Percentiles rank a stretch among this genome's conserved stretches.
Conservation (phyloP, 208 protist genomes). For the Vickermania spadyakhi region DNA sequence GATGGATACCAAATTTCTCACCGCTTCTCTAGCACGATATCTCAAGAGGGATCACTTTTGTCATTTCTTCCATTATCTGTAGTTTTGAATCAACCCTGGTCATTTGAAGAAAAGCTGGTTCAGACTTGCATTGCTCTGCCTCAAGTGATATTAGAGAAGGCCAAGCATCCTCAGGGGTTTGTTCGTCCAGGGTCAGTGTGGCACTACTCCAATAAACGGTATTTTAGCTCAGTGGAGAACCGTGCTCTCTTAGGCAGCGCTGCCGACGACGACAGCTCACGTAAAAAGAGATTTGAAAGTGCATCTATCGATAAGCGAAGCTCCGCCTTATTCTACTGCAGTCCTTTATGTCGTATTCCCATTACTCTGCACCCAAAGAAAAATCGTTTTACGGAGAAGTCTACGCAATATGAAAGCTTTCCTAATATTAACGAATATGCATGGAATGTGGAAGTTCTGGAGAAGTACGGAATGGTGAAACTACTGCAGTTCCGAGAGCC, state of each 20-base stretch:
- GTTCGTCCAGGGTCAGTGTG: conserved; percentile 26
- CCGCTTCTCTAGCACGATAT: conserved; percentile 16
- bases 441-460: conserved; percentile 27
- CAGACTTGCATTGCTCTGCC: conserved; percentile 14
- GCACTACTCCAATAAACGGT: conserved; percentile 25
- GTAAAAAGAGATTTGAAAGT: background rate
- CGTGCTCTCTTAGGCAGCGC: background rate
- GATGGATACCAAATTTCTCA: background rate
- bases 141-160: conserved; percentile 25
- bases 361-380: conserved; percentile 18
- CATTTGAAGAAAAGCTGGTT: conserved; percentile 22
- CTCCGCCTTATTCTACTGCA: conserved; percentile 33
- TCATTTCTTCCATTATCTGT: conserved; percentile 24
- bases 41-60: conserved; percentile 17
- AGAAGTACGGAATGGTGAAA: conserved; percentile 23
- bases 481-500: conserved; percentile 13
- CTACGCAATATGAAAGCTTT: background rate
- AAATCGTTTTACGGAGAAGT: conserved; percentile 3
- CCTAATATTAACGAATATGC: conserved; percentile 23
- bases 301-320: conserved; percentile 17
- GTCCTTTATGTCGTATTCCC: conserved; percentile 16
- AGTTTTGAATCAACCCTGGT: conserved; percentile 21
- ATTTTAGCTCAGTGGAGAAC: background rate
- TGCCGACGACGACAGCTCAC: background rate
- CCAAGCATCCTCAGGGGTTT: conserved; percentile 19